Evolutionary conservation across 306 rosid genomes (phyloP).

Genomic region (Elaeagnus macrophylla): DNA sequence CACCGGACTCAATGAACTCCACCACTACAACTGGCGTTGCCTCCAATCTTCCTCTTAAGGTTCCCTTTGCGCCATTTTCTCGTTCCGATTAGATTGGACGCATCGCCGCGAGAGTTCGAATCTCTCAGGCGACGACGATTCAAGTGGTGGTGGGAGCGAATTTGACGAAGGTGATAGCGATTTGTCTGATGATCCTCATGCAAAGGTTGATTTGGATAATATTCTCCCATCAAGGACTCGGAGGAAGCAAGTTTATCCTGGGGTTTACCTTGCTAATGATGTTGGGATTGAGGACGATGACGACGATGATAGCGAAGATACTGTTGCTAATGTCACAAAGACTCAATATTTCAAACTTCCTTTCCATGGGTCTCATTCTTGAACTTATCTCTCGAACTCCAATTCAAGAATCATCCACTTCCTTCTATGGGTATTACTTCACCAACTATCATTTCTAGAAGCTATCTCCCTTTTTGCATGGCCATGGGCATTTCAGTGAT

Average conservation of each 20-base stretch:
- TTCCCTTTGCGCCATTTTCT: slow-evolving; percentile 72
- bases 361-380: slow-evolving; percentile 66
- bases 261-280: slow-evolving; percentile 53
- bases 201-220: slow-evolving; percentile 87
- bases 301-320: slow-evolving; percentile 41
- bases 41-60: slow-evolving; percentile 46
- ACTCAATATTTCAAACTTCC: slow-evolving; percentile 48
- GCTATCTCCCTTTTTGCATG: too few species aligned
- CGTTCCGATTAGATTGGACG: slow-evolving; percentile 73
- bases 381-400: slow-evolving; percentile 42
- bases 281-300: slow-evolving; percentile 14
- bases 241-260: slow-evolving; percentile 46
- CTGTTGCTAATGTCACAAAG: slow-evolving; percentile 64
- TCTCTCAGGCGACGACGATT: slow-evolving; percentile 40
- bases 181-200: slow-evolving; percentile 74
- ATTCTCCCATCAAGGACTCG: slow-evolving; percentile 90
- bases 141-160: slow-evolving; percentile 39
- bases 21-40: slow-evolving; percentile 15
- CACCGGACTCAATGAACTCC: slow-evolving; percentile 31
- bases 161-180: slow-evolving; percentile 54
- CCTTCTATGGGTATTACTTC: too few species aligned
- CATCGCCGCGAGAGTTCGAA: too few species aligned
- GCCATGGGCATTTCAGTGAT: too few species aligned
- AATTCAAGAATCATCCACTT: slow-evolving; percentile 36
- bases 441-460: too few species aligned